Evolutionary conservation across 306 rosid species (phyloP).

Genomic region (Glycine tomentella): DNA sequence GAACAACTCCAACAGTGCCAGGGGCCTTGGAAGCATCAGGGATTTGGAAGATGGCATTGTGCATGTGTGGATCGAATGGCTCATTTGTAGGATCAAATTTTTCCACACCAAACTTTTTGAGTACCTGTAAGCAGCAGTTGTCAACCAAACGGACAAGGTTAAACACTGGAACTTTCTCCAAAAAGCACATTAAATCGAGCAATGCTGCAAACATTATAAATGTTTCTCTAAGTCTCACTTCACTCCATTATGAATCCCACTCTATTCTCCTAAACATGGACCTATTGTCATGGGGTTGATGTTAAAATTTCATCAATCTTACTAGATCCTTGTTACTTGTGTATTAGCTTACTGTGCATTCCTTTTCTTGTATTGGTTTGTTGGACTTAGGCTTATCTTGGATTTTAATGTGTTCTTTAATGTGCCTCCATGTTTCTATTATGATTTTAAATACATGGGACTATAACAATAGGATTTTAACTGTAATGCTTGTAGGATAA

Average conservation of each 20-base stretch:
- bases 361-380: neutral
- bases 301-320: neutral
- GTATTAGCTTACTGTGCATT: slow-evolving; percentile 10
- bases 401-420: neutral
- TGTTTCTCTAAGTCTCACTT: neutral
- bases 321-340: slow-evolving; percentile 16
- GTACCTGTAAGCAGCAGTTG: slow-evolving; percentile 65
- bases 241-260: neutral
- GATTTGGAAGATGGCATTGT: slow-evolving; percentile 82
- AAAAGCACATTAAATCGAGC: neutral
- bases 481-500: slow-evolving; percentile 9
- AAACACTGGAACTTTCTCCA: neutral
- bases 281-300: neutral
- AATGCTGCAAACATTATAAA: slow-evolving; percentile 20
- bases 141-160: slow-evolving; percentile 11
- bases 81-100: slow-evolving; percentile 89
- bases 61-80: slow-evolving; percentile 93
- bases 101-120: slow-evolving; percentile 81
- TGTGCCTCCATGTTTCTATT: slow-evolving; percentile 10
- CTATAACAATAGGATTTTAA: neutral
- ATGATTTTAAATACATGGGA: neutral
- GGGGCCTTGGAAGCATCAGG: slow-evolving; percentile 88
- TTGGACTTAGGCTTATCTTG: neutral
- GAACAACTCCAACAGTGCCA: slow-evolving; percentile 80
- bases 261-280: slow-evolving; percentile 1